Evolutionary conservation across 352 stramenopile genomes (phyloP), one percentile per base, ranked within the genome.

Genomic region (Halophytophthora polymorphica): DNA sequence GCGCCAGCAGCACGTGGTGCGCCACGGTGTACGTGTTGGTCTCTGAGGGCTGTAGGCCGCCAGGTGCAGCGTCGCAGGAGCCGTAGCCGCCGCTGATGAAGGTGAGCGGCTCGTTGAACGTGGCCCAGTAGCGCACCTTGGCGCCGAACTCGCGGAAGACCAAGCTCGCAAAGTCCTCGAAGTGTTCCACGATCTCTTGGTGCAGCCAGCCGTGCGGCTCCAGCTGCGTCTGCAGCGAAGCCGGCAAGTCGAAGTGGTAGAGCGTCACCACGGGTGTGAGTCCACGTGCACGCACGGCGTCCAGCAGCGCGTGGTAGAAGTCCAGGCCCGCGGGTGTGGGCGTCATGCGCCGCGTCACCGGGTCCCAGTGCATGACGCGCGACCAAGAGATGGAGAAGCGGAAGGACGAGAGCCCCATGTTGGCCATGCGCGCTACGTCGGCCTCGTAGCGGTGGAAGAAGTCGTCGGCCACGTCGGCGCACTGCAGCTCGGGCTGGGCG

Each of bases 191-290:
- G 44, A 90, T 78, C 12, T 65, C 66, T 0, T 38, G 31, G 55
- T 85, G 73, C 2, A 91, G 58, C 76, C 77, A 93, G 1, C 93
- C 94, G 13, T 69, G 72, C 10, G 69, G 76, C 23, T 55, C 36
- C 34, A 93, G 80, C 34, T 86, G 57, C 21, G 85, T 78, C 64
- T 98, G 69, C 10, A 98, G 63, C 34, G 66, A 58, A 41, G 90
- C 71, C 8, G 96, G 95, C 22, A 98, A 61, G 67, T 98, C 93
- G 90, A 91, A 98, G 60, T 98, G 91, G 67, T 97, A 98, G 6
- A 99, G 71, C 18, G 94, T 98, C 14, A 96, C 71, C 39, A 96
- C 83, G 21, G 94, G 86, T 44, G 84, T 69, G 46, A 98, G 91
- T 47, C 69, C 64, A 7, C 71, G 53, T 17, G 42, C 54, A 11